Conservation (phyloP, 768 basidiomycete species). For the Pleurotus cornucopiae region DNA sequence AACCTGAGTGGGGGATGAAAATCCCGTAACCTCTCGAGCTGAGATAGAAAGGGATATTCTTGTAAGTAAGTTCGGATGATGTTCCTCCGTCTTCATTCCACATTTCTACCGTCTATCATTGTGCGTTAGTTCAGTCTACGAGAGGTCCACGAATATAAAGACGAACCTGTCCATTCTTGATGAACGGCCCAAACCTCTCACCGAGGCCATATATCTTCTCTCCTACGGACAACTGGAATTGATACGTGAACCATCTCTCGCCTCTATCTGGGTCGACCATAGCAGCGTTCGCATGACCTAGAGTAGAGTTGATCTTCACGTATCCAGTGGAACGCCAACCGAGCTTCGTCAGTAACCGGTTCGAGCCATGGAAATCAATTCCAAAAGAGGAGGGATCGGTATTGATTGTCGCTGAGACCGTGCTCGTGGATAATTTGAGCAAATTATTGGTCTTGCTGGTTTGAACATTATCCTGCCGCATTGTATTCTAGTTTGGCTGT, state of each 20-base stretch:
- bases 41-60: conserved; percentile 32
- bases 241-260: conserved; percentile 27
- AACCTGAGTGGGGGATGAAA: conserved; percentile 41
- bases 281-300: conserved; percentile 13
- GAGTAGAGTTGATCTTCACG: conserved; percentile 20
- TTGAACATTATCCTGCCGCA: conserved; percentile 14
- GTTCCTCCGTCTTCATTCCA: conserved; percentile 46
- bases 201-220: conserved; percentile 45
- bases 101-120: conserved; percentile 26
- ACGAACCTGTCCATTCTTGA: conserved; percentile 39
- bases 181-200: conserved; percentile 41
- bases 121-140: too few relatives aligned
- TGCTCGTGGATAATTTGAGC: conserved; percentile 19
- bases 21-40: conserved; percentile 41
- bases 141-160: background rate
- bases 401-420: conserved; percentile 23
- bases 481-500: conserved; percentile 3
- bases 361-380: conserved; percentile 21
- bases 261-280: conserved; percentile 20
- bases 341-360: conserved; percentile 25
- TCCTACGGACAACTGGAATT: conserved; percentile 31
- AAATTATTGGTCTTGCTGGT: conserved; percentile 17
- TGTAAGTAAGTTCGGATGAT: conserved; percentile 28
- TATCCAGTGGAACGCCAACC: conserved; percentile 27
- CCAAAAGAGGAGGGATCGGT: conserved; percentile 23